Evolutionary conservation across 352 stramenopile species (phyloP).

Genomic region (Phytophthora ohioensis): DNA sequence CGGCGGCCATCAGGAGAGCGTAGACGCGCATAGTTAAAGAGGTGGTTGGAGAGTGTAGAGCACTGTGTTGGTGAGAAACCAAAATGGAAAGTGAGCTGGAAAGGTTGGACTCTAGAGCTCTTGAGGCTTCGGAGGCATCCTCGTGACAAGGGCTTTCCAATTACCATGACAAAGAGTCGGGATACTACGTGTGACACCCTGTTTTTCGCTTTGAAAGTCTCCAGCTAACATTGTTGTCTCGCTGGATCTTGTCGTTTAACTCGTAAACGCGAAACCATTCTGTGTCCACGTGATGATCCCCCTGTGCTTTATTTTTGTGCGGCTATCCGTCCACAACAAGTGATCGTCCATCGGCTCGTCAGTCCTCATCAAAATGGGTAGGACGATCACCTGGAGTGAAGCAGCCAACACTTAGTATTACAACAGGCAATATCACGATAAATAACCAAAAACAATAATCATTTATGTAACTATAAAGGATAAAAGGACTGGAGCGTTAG

Average conservation of each 20-base stretch:
- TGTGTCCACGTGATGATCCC: background rate
- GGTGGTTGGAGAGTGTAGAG: background rate
- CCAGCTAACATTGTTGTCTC: background rate
- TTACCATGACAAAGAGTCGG: too few species aligned
- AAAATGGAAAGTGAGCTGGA: background rate
- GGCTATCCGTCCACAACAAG: too few species aligned
- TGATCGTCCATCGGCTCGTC: too few species aligned
- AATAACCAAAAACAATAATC: too few species aligned
- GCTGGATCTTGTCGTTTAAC: background rate
- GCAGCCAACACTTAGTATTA: too few species aligned
- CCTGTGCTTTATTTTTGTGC: background rate
- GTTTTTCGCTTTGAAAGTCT: background rate
- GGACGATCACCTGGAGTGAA: too few species aligned
- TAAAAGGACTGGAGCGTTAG: too few species aligned
- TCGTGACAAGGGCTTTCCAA: too few species aligned
- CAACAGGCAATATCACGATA: too few species aligned
- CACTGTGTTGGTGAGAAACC: background rate
- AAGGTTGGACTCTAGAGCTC: background rate
- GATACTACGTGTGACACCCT: background rate
- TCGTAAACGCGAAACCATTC: background rate
- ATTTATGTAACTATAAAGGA: too few species aligned
- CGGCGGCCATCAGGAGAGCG: slow-evolving; percentile 19
- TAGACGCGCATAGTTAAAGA: slow-evolving; percentile 19
- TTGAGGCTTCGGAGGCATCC: too few species aligned
- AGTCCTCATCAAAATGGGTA: too few species aligned